phyloP scores from a whole-genome alignment of 805 yeast species.

The Zygosaccharomyces pseudorouxii region DNA sequence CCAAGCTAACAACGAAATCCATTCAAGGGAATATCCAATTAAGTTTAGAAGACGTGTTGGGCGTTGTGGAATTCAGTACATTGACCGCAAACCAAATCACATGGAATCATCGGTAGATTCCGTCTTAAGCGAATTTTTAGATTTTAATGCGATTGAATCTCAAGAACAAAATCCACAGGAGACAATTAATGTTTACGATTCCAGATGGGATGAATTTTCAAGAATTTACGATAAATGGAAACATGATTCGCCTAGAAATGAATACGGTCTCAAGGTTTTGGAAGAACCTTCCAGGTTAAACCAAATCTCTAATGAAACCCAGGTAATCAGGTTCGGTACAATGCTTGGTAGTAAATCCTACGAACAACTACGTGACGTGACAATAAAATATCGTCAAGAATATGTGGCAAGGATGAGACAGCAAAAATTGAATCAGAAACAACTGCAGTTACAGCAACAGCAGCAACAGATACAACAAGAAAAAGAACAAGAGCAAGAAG shows the following conservation, averaged over 20 bases:
- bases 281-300: slow-evolving; percentile 80
- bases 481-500: slow-evolving; percentile 11
- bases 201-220: slow-evolving; percentile 41
- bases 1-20: slow-evolving; percentile 27
- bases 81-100: slow-evolving; percentile 66
- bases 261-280: slow-evolving; percentile 48
- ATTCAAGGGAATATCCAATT: slow-evolving; percentile 43
- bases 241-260: slow-evolving; percentile 54
- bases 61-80: slow-evolving; percentile 60
- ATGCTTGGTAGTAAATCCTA: slow-evolving; percentile 85
- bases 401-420: slow-evolving; percentile 35
- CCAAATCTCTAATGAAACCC: slow-evolving; percentile 79
- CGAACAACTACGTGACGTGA: slow-evolving; percentile 71
- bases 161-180: slow-evolving; percentile 24
- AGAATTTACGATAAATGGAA: slow-evolving; percentile 62
- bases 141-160: slow-evolving; percentile 35
- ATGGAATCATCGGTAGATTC: slow-evolving; percentile 32
- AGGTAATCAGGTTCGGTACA: slow-evolving; percentile 84
- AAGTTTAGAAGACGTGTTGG: slow-evolving; percentile 72
- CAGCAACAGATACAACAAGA: slow-evolving; percentile 15
- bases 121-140: slow-evolving; percentile 40
- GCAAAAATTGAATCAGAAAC: slow-evolving; percentile 28
- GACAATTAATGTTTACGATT: slow-evolving; percentile 43
- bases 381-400: slow-evolving; percentile 62
- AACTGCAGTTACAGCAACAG: slow-evolving; percentile 19